Conservation (phyloP, 495 filamentous ascomycete genomes). For the Thermochaetoides thermophila region DNA sequence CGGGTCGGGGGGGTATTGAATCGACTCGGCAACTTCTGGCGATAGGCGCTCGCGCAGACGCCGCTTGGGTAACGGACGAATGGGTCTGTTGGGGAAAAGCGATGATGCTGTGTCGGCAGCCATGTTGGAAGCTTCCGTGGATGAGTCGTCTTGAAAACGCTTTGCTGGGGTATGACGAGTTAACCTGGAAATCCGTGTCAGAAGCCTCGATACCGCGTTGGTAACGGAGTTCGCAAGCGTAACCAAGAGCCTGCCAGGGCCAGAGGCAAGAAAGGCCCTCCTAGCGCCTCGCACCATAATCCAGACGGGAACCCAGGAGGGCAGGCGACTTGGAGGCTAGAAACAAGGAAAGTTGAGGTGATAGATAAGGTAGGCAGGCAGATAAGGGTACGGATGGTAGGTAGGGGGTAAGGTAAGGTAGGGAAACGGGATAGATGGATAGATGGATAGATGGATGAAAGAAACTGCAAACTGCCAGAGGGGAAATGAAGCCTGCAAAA, state of each 20-base stretch:
- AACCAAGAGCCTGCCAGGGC: not conserved
- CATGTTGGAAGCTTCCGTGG: slow-evolving; percentile 32
- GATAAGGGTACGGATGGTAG: too few species aligned
- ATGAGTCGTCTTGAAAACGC: slow-evolving; percentile 10
- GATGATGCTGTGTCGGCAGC: slow-evolving; percentile 61
- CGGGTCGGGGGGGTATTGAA: slow-evolving; percentile 63
- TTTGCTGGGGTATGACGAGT: slow-evolving; percentile 3
- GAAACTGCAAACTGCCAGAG: too few species aligned
- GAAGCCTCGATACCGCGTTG: not conserved
- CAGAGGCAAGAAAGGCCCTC: slow-evolving; percentile 3
- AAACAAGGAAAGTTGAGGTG: too few species aligned
- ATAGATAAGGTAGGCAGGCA: too few species aligned
- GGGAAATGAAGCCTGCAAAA: too few species aligned
- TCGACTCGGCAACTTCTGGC: slow-evolving; percentile 65
- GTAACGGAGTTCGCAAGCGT: slow-evolving; percentile 2
- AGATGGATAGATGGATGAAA: too few species aligned
- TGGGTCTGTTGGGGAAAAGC: slow-evolving; percentile 74
- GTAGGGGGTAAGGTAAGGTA: too few species aligned
- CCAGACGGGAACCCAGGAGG: not conserved
- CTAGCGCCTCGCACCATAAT: not conserved
- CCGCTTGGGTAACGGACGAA: slow-evolving; percentile 82
- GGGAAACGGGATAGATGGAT: too few species aligned
- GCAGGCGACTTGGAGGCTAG: too few species aligned
- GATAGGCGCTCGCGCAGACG: slow-evolving; percentile 73
- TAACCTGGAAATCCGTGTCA: slow-evolving; percentile 8